These are phyloP conservation scores for Backusella luteola DNA, from an alignment of 192 early-diverging fungal species.

Conservation along the genomic window DNA sequence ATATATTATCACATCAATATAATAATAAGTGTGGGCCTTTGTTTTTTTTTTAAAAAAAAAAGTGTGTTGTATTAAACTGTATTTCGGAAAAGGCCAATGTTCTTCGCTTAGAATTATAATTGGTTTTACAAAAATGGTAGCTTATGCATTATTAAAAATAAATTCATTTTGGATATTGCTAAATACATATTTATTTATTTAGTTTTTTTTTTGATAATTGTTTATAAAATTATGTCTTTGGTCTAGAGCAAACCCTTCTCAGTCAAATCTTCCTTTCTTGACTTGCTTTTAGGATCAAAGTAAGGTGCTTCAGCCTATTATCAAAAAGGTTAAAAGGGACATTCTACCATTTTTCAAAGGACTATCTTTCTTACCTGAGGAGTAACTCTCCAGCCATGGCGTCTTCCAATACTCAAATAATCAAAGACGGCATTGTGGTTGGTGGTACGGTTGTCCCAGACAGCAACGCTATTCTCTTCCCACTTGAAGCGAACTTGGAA, in stretches of 20 bases:
- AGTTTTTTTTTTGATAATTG: neutral
- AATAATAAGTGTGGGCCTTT: too few species aligned
- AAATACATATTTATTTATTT: neutral
- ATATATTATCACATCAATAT: too few species aligned
- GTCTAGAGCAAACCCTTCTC: neutral
- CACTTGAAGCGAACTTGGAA: conserved; percentile 58
- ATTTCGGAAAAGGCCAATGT: too few species aligned
- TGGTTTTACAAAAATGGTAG: too few species aligned
- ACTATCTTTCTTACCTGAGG: conserved; percentile 16
- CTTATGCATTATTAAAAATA: neutral
- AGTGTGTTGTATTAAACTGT: too few species aligned
- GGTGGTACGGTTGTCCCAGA: conserved; percentile 66
- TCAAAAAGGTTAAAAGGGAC: neutral
- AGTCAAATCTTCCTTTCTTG: conserved; percentile 14
- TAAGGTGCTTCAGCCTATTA: conserved; percentile 27
- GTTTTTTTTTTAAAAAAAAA: too few species aligned
- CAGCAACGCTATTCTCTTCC: conserved; percentile 59
- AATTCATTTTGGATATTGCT: neutral
- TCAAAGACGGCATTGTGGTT: conserved; percentile 47
- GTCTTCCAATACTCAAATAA: conserved; percentile 12
- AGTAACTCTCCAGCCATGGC: conserved; percentile 37
- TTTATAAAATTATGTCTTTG: neutral
- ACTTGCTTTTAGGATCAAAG: conserved; percentile 35
- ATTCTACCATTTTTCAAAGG: neutral
- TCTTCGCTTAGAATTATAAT: too few species aligned